Conservation (phyloP, 345 rosid genomes). For the Laguncularia racemosa region DNA sequence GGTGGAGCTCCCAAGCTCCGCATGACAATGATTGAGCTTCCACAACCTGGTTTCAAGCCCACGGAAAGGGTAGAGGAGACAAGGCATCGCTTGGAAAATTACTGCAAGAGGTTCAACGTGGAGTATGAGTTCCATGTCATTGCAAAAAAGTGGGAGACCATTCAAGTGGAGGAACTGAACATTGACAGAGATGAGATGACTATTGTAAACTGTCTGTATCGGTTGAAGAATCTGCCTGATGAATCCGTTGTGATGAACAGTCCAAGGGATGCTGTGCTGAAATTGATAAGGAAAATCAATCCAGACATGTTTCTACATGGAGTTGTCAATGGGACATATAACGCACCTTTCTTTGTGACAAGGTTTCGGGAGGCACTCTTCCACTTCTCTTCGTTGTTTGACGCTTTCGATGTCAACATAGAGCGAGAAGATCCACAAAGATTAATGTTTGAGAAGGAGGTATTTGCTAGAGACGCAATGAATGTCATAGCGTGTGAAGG, state of each 20-base stretch:
- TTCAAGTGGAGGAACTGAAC: constrained; percentile 51
- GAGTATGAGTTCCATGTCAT: constrained; percentile 51
- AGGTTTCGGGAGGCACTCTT: constrained; percentile 65
- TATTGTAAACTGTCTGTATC: constrained; percentile 45
- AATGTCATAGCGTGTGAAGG: constrained; percentile 78
- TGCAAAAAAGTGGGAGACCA: constrained; percentile 75
- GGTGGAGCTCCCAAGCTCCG: constrained; percentile 58
- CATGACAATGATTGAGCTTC: constrained; percentile 70
- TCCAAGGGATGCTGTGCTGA: constrained; percentile 56
- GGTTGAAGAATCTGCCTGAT: constrained; percentile 57
- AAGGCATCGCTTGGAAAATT: constrained; percentile 43
- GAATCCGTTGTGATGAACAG: constrained; percentile 46
- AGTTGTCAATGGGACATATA: constrained; percentile 47
- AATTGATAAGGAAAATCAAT: constrained; percentile 41
- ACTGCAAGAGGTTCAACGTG: constrained; percentile 48
- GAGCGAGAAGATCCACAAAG: constrained; percentile 46
- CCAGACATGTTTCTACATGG: constrained; percentile 66
- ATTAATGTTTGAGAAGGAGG: constrained; percentile 49
- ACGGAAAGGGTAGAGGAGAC: constrained; percentile 68
- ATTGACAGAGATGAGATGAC: constrained; percentile 46
- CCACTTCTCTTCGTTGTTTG: constrained; percentile 59
- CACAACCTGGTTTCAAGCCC: constrained; percentile 80
- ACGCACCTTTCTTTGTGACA: constrained; percentile 61
- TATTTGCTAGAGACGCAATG: constrained; percentile 43
- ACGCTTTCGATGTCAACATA: constrained; percentile 47